These are phyloP conservation scores for Hylodesmum podocarpum DNA, from an alignment of 306 rosid species.

Conservation along the genomic window DNA sequence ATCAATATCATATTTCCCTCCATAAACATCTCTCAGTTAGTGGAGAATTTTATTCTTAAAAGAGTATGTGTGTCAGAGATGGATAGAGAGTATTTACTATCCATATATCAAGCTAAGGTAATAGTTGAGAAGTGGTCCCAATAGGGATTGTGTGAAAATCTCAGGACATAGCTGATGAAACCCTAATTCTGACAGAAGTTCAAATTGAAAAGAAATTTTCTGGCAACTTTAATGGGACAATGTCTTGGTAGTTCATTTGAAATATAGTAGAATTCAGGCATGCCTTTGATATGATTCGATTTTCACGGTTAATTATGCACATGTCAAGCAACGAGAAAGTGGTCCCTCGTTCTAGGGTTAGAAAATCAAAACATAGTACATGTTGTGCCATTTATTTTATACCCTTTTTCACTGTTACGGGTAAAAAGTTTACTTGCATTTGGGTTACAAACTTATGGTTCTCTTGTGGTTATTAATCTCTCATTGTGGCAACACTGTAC, in stretches of 20 bases:
- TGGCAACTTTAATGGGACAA: slow-evolving; percentile 35
- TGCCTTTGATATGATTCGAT: slow-evolving; percentile 62
- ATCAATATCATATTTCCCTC: not conserved
- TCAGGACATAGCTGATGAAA: slow-evolving; percentile 27
- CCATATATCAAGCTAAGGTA: slow-evolving; percentile 8
- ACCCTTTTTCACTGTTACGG: slow-evolving; percentile 17
- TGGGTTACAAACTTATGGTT: not conserved
- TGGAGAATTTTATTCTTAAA: slow-evolving; percentile 6
- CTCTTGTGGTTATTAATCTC: slow-evolving; percentile 2
- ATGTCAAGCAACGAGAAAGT: slow-evolving; percentile 51
- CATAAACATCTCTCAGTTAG: not conserved
- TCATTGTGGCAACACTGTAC: not conserved
- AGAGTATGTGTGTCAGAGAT: slow-evolving; percentile 21
- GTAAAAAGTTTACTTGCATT: not conserved
- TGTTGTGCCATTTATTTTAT: slow-evolving; percentile 14
- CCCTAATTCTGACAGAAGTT: slow-evolving; percentile 47
- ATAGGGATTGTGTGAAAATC: slow-evolving; percentile 14
- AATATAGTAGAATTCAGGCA: slow-evolving; percentile 50
- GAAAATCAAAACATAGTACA: slow-evolving; percentile 59
- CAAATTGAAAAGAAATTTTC: slow-evolving; percentile 27
- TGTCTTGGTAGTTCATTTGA: slow-evolving; percentile 8
- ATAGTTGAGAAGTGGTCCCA: slow-evolving; percentile 87
- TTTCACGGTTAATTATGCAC: slow-evolving; percentile 54
- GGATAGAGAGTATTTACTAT: not conserved
- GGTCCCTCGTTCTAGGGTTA: slow-evolving; percentile 70